Evolutionary conservation across 1,284 basidiomycete species (phyloP).

Genomic region (Ceratobasidium sp.): DNA sequence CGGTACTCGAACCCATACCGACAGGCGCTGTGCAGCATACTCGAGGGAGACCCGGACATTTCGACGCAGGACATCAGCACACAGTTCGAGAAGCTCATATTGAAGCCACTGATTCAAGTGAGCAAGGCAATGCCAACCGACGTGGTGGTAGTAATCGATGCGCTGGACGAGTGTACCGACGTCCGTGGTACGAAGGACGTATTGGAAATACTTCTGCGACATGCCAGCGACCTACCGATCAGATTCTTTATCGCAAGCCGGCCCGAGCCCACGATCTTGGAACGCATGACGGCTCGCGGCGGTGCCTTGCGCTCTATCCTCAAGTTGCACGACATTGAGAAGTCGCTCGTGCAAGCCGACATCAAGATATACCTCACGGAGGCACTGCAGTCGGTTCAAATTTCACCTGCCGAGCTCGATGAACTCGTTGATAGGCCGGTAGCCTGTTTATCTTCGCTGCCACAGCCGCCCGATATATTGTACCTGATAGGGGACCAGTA

Average conservation of each 20-base stretch:
- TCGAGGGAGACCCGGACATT: background rate
- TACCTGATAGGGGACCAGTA: too few relatives aligned
- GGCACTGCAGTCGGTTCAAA: background rate
- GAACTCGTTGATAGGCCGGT: background rate
- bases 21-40: background rate
- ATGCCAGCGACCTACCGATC: background rate
- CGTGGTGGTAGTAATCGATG: background rate
- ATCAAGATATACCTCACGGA: background rate
- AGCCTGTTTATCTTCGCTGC: background rate
- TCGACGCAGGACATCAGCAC: background rate
- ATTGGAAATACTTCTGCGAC: background rate
- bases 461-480: background rate
- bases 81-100: conserved; percentile 9
- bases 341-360: background rate
- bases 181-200: background rate
- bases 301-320: too few relatives aligned
- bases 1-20: background rate
- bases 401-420: background rate
- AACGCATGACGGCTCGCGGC: background rate
- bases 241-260: conserved; percentile 1
- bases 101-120: background rate
- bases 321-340: background rate
- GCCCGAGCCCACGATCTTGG: background rate
- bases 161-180: background rate
- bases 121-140: background rate